phyloP scores from a whole-genome alignment of 257 asterid species.

The Solanum pinnatisectum region DNA sequence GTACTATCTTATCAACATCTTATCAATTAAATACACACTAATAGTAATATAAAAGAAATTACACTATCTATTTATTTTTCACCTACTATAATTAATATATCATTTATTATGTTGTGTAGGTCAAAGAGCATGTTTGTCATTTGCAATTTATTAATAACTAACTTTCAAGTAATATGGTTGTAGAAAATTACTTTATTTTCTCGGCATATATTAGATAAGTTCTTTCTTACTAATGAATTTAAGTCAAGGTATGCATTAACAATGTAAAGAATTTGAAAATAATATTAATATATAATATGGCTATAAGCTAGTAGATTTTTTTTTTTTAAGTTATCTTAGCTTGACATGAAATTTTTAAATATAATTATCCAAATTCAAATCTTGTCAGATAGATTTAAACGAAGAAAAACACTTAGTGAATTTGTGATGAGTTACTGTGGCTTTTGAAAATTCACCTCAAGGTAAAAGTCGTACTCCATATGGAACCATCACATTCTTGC shows the following conservation, averaged over 20 bases:
- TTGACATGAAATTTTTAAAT: background rate
- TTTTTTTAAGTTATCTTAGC: background rate
- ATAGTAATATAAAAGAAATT: background rate
- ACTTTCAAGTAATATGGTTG: background rate
- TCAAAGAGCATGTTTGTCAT: background rate
- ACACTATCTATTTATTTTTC: background rate
- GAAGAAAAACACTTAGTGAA: background rate
- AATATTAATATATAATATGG: background rate
- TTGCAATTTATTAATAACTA: background rate
- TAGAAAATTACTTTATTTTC: background rate
- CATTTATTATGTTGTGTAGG: background rate
- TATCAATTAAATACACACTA: background rate
- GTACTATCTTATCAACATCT: background rate
- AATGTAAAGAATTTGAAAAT: background rate
- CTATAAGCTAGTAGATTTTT: too few relatives aligned
- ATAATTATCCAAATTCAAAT: background rate
- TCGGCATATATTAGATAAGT: background rate
- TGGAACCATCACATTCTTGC: conserved; percentile 11
- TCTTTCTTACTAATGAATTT: background rate
- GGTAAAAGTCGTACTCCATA: background rate
- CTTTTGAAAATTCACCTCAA: background rate
- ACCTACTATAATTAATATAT: background rate
- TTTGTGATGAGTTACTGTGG: background rate
- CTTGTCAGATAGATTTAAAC: background rate
- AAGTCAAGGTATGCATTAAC: background rate